These are phyloP conservation scores for Wickerhamiella azyma DNA, from an alignment of 805 yeast genomes.

Conservation along the genomic window DNA sequence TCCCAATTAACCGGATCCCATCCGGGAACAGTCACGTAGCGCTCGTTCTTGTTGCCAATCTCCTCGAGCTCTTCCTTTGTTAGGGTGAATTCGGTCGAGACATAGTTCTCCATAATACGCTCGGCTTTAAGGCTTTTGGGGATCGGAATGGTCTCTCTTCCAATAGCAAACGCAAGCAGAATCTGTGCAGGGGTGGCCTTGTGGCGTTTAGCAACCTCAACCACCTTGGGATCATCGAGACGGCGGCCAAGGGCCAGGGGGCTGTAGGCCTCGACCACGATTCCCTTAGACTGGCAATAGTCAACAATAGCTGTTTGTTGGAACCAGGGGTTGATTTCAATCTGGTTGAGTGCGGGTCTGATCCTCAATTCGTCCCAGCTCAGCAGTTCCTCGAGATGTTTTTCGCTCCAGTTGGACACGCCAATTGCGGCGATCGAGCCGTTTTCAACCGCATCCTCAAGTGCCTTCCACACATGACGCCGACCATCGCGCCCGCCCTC, in stretches of 20 bases:
- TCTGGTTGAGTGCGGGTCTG: conserved; percentile 65
- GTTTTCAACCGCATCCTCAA: conserved; percentile 40
- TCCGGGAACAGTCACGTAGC: conserved; percentile 22
- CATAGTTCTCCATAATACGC: conserved; percentile 44
- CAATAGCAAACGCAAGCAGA: conserved; percentile 36
- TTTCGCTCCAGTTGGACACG: conserved; percentile 48
- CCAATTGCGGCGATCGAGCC: conserved; percentile 44
- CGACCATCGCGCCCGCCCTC: conserved; percentile 22
- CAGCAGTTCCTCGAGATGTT: conserved; percentile 42
- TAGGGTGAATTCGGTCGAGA: conserved; percentile 36
- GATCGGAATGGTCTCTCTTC: conserved; percentile 45
- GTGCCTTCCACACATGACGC: conserved; percentile 39
- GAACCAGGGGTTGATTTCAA: conserved; percentile 77
- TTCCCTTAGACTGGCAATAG: conserved; percentile 40
- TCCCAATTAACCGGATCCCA: conserved; percentile 28
- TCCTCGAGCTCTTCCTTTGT: conserved; percentile 20
- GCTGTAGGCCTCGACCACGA: conserved; percentile 62
- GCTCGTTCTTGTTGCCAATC: conserved; percentile 22
- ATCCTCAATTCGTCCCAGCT: conserved; percentile 33
- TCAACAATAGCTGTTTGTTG: conserved; percentile 51
- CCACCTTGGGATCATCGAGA: conserved; percentile 27
- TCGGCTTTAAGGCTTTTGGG: conserved; percentile 54
- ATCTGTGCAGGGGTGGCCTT: conserved; percentile 33
- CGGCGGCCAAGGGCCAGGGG: conserved; percentile 62
- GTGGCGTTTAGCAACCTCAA: conserved; percentile 29